Conservation (phyloP, 2,329 filamentous ascomycete genomes). For the Lachnellula hyalina region DNA sequence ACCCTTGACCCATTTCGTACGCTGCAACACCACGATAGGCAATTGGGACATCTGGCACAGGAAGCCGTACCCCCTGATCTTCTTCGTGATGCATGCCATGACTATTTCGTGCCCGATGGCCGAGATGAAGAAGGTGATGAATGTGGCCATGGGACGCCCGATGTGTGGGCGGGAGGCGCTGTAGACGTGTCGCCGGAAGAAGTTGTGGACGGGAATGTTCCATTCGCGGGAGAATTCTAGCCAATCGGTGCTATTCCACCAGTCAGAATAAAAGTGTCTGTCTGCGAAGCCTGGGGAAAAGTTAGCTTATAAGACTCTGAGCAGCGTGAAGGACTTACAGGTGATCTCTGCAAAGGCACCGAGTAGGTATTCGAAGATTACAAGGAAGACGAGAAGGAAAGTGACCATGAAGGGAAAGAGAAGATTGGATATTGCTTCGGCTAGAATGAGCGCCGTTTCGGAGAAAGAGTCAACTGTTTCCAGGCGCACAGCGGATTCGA, state of each 20-base stretch:
- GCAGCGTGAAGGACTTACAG: slow-evolving; percentile 33
- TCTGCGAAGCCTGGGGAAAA: slow-evolving; percentile 62
- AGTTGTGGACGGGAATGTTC: slow-evolving; percentile 97
- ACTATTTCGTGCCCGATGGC: slow-evolving; percentile 90
- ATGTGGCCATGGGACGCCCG: slow-evolving; percentile 70
- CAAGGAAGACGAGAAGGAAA: slow-evolving; percentile 90
- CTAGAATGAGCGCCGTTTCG: slow-evolving; percentile 73
- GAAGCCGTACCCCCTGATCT: slow-evolving; percentile 90
- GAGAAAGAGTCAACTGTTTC: slow-evolving; percentile 38
- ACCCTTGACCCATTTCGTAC: slow-evolving; percentile 69
- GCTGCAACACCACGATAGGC: slow-evolving; percentile 88
- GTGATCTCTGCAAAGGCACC: slow-evolving; percentile 95
- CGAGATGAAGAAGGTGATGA: slow-evolving; percentile 87
- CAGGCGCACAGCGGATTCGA: slow-evolving; percentile 58
- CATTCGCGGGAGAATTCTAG: slow-evolving; percentile 94
- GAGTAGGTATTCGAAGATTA: slow-evolving; percentile 96
- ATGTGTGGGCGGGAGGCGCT: slow-evolving; percentile 72
- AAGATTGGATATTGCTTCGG: slow-evolving; percentile 84
- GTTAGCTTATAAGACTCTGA: background rate
- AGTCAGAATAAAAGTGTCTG: slow-evolving; percentile 82
- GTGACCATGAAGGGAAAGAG: slow-evolving; percentile 97
- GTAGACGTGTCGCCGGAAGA: slow-evolving; percentile 92
- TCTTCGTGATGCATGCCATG: slow-evolving; percentile 97
- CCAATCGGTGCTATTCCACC: slow-evolving; percentile 80
- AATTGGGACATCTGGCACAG: slow-evolving; percentile 94